phyloP scores from a whole-genome alignment of 805 yeast species.

The Pichia sporocuriosa region DNA sequence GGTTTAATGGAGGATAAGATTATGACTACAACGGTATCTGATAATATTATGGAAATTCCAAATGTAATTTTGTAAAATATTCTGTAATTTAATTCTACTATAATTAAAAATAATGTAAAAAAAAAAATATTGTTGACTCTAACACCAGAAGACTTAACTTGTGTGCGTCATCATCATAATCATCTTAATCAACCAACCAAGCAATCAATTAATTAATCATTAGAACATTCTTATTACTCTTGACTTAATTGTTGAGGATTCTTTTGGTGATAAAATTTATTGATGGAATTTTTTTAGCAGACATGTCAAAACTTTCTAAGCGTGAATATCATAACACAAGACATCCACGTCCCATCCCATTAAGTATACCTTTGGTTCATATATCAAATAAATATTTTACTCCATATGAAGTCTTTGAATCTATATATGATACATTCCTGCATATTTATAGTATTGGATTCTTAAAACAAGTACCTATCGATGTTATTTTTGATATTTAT shows the following conservation, averaged over 20 bases:
- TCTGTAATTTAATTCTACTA: not conserved
- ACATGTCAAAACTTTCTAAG: conserved; percentile 7
- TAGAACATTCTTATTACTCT: too few species aligned
- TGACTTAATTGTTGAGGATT: too few species aligned
- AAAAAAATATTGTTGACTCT: too few species aligned
- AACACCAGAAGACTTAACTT: too few species aligned
- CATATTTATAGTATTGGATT: conserved; percentile 6
- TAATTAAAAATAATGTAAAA: not conserved
- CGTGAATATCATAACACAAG: conserved; percentile 5
- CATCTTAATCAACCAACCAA: too few species aligned
- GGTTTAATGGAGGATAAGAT: conserved; percentile 19
- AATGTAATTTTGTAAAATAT: not conserved
- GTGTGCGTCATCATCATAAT: too few species aligned
- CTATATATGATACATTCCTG: conserved; percentile 4
- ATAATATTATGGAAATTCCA: too few species aligned
- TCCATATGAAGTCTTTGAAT: conserved; percentile 4
- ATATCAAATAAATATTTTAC: conserved; percentile 8
- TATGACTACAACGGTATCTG: conserved; percentile 37
- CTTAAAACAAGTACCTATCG: not conserved
- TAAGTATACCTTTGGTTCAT: conserved; percentile 5
- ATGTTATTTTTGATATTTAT: conserved; percentile 6
- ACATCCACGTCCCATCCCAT: conserved; percentile 12
- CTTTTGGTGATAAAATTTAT: not conserved
- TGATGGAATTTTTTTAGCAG: not conserved
- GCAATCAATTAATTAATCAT: too few species aligned